Evolutionary conservation across 768 basidiomycete species (phyloP), one percentile per base, ranked within the genome.

Genomic region (Xerocomellus amylosporus): DNA sequence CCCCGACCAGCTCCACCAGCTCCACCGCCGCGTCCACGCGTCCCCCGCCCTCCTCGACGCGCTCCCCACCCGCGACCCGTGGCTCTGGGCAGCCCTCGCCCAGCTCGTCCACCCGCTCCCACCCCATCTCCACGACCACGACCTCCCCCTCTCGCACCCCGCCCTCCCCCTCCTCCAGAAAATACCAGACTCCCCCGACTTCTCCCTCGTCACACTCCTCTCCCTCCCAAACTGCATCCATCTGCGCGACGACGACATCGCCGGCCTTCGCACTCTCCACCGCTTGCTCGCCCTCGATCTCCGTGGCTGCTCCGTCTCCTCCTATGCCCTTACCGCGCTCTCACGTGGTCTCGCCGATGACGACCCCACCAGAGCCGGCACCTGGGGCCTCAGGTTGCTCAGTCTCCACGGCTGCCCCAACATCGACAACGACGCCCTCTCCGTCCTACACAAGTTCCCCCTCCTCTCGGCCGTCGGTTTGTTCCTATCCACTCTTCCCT

Each of bases 131-230:
- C 43, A 54, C 42, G 59, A 67, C 41, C 22, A 72, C 82, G 51
- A 67, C 19, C 65, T 87, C 15, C 78, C 84, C 4, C 78, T 89
- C 28, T 71, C 77, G 1, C 82, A 88, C 61, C 62, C 63, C 7
- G 75, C 82, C 56, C 69, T 86, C 0, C 79, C 79, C 3, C 70
- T 81, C 14, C 77, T 90, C 13, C 87, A 88, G 58, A 58, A 58
- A 15, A 79, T 90, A 39, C 77, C 78, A 2, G 71, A 76, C 41
- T 82, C 84, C 0, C 62, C 75, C 3, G 62, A 78, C 22, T 91
- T 88, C 65, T 75, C 86, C 3, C 75, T 91, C 31, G 56, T 90
- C 49, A 86, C 88, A 6, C 65, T 88, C 12, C 67, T 92, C 22
- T 77, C 86, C 44, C 72, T 91, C 9, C 76, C 81, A 4, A 67